A percentile compares a stretch with the other conserved stretches of the same genome.
These are phyloP conservation scores for Ceratocystis cubensis DNA, from an alignment of 2,329 filamentous ascomycete species.

Conservation along the genomic window DNA sequence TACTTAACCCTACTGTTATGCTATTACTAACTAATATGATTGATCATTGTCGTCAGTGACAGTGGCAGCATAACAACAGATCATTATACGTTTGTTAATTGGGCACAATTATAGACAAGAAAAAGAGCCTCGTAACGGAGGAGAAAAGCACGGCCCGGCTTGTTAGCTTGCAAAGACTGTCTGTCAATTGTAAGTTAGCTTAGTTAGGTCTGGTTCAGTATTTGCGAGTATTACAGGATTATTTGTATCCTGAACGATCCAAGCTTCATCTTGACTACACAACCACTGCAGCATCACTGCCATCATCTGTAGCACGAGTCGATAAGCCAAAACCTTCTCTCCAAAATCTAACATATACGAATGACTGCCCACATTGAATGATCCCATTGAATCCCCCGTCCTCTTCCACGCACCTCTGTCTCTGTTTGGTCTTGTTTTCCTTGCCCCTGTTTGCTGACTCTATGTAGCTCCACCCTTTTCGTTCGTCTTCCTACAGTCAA, in stretches of 20 bases:
- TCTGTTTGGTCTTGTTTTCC: background rate
- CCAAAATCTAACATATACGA: conserved; percentile 3
- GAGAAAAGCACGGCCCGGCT: background rate
- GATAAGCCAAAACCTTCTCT: background rate
- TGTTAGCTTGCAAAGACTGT: background rate
- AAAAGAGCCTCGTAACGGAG: background rate
- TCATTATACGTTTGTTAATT: background rate
- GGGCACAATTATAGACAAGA: background rate
- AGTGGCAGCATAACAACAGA: background rate
- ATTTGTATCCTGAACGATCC: background rate
- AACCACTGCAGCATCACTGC: background rate
- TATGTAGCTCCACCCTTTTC: background rate
- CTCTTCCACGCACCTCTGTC: background rate
- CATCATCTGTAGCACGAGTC: background rate
- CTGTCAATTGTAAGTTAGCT: background rate
- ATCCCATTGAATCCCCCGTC: background rate
- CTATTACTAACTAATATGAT: background rate
- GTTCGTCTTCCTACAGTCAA: background rate
- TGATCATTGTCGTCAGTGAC: background rate
- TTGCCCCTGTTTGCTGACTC: background rate
- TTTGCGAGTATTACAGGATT: too few species aligned
- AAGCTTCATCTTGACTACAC: background rate
- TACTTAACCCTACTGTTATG: background rate
- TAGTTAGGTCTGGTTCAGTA: background rate
- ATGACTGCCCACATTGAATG: background rate